Conservation (phyloP, 148 eudicot genomes). For the Hydrangea macrophylla region DNA sequence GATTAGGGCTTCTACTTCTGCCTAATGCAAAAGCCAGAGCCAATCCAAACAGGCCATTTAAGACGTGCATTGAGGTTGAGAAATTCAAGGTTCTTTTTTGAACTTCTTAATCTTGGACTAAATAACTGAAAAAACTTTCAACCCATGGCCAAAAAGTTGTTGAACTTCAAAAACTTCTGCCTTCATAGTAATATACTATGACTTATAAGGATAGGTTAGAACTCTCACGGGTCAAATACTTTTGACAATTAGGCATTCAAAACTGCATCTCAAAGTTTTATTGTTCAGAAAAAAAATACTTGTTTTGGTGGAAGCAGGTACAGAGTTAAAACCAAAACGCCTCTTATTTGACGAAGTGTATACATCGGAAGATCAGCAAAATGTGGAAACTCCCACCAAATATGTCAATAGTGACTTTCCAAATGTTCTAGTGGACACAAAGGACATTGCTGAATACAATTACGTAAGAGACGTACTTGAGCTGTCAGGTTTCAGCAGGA, state of each 20-base stretch:
- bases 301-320: not conserved
- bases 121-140: not conserved
- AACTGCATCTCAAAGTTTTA: not conserved
- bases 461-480: slow-evolving; percentile 59
- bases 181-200: too few species aligned
- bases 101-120: not conserved
- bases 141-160: not conserved
- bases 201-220: too few species aligned
- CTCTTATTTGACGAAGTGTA: not conserved
- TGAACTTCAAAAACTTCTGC: not conserved
- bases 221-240: not conserved
- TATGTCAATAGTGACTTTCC: slow-evolving; percentile 1
- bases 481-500: slow-evolving; percentile 52
- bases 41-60: too few species aligned
- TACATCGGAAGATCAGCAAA: not conserved
- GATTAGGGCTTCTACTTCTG: too few species aligned
- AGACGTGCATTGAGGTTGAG: not conserved
- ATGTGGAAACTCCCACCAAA: not conserved
- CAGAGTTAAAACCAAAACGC: not conserved
- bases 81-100: not conserved
- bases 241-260: not conserved
- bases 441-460: slow-evolving; percentile 41
- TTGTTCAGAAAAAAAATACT: not conserved
- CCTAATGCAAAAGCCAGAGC: too few species aligned
- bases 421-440: slow-evolving; percentile 13